These are phyloP conservation scores for Catharanthus roseus DNA, from an alignment of 257 asterid species.

Conservation along the genomic window DNA sequence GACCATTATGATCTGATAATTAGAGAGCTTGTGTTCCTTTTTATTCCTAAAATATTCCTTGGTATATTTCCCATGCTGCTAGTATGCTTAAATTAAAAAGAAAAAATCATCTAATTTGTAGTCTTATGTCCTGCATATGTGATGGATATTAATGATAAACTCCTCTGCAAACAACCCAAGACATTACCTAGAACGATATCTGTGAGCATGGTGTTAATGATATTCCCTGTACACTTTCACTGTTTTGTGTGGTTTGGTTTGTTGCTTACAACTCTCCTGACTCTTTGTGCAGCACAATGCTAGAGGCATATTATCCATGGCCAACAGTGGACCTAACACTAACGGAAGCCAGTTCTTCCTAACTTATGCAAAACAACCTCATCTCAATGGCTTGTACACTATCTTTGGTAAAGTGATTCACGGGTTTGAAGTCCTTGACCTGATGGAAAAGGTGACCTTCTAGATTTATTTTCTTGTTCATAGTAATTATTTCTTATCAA, in stretches of 20 bases:
- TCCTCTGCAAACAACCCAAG: not conserved
- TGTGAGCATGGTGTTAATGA: not conserved
- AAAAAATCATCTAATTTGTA: not conserved
- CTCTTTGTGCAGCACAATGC: slow-evolving; percentile 75
- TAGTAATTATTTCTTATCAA: not conserved
- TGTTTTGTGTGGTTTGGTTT: not conserved
- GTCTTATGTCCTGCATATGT: not conserved
- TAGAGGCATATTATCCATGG: slow-evolving; percentile 92
- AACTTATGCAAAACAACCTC: slow-evolving; percentile 78
- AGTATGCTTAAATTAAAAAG: not conserved
- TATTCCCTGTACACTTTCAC: not conserved
- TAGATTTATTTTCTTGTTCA: not conserved
- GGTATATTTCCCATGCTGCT: not conserved
- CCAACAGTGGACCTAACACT: slow-evolving; percentile 92
- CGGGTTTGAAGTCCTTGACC: slow-evolving; percentile 92
- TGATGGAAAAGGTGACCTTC: slow-evolving; percentile 83
- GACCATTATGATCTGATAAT: not conserved
- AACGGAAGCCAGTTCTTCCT: slow-evolving; percentile 98
- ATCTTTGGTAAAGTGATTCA: slow-evolving; percentile 95
- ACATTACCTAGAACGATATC: not conserved
- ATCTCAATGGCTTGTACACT: slow-evolving; percentile 84
- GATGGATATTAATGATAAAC: not conserved
- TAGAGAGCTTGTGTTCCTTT: not conserved
- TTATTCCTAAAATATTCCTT: not conserved
- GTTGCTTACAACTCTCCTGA: not conserved